Conservation (phyloP, 139 green algal genomes). For the Mesotaenium endlicherianum region DNA sequence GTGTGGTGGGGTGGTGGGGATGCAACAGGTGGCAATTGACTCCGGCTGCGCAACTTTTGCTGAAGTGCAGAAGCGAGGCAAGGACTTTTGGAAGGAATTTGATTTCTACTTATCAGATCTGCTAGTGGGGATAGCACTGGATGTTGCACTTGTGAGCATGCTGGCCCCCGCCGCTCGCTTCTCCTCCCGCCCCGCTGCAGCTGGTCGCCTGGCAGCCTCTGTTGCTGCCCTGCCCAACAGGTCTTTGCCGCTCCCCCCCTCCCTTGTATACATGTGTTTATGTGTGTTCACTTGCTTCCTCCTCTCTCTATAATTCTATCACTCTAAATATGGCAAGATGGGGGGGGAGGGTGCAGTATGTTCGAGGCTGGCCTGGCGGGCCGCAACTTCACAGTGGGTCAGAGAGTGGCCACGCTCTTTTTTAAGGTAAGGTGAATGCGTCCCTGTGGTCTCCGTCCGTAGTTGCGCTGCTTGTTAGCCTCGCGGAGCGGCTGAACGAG, state of each 20-base stretch:
- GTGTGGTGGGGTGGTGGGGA: not conserved
- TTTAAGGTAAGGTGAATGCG: conserved; percentile 30
- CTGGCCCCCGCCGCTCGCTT: conserved; percentile 75
- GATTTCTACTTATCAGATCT: conserved; percentile 95
- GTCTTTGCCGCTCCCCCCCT: too few species aligned
- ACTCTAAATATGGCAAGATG: too few species aligned
- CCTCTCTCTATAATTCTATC: too few species aligned
- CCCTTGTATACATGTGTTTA: too few species aligned
- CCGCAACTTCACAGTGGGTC: conserved; percentile 8
- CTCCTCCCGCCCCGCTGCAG: too few species aligned
- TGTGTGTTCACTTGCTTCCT: too few species aligned
- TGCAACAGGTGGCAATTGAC: conserved; percentile 83
- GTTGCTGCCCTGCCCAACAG: too few species aligned
- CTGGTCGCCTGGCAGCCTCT: too few species aligned
- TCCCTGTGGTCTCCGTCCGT: not conserved
- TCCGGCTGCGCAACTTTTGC: conserved; percentile 91
- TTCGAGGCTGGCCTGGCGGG: conserved; percentile 32
- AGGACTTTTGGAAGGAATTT: conserved; percentile 93
- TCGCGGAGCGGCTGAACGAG: not conserved
- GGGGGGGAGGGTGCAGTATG: conserved; percentile 6
- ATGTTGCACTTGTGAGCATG: conserved; percentile 85
- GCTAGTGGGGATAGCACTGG: conserved; percentile 83
- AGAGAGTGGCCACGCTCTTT: conserved; percentile 36
- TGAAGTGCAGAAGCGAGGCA: conserved; percentile 90
- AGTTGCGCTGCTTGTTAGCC: not conserved